A percentile compares a stretch with the other conserved stretches of the same genome.
Evolutionary conservation across 2,329 filamentous ascomycete species (phyloP).

Genomic region (Curvularia eragrostidis): DNA sequence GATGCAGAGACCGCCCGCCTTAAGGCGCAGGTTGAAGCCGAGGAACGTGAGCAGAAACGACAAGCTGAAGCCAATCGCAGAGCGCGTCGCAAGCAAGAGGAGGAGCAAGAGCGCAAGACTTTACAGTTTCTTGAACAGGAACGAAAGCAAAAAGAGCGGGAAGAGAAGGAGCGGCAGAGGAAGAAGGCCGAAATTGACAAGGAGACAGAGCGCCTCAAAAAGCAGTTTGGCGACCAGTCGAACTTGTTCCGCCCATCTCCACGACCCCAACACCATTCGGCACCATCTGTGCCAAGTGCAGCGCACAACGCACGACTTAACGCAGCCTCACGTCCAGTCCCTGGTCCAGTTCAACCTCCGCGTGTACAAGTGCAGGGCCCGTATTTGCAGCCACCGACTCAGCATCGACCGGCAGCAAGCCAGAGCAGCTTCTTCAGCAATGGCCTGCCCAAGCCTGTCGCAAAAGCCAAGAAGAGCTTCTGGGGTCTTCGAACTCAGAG

Average conservation of each 20-base stretch:
- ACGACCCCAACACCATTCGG: slow-evolving; percentile 34
- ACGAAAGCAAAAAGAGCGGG: slow-evolving; percentile 67
- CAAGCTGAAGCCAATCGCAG: slow-evolving; percentile 53
- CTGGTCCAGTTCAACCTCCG: slow-evolving; percentile 27
- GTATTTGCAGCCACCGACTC: slow-evolving; percentile 38
- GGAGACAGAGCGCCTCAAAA: slow-evolving; percentile 77
- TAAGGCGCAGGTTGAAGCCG: slow-evolving; percentile 53
- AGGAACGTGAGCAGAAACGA: slow-evolving; percentile 57
- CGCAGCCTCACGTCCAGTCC: slow-evolving; percentile 18
- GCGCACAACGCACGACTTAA: slow-evolving; percentile 21
- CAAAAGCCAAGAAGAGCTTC: slow-evolving; percentile 49
- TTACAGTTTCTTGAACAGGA: slow-evolving; percentile 45
- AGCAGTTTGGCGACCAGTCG: slow-evolving; percentile 65
- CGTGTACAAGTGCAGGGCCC: slow-evolving; percentile 30
- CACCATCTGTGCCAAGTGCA: slow-evolving; percentile 26
- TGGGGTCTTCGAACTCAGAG: slow-evolving; percentile 46
- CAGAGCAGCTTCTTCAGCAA: slow-evolving; percentile 48
- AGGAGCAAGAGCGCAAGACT: slow-evolving; percentile 57
- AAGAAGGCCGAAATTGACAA: slow-evolving; percentile 65
- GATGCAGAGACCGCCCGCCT: slow-evolving; percentile 59
- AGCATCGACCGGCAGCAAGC: slow-evolving; percentile 38
- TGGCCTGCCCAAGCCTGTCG: slow-evolving; percentile 34
- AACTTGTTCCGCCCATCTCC: slow-evolving; percentile 32
- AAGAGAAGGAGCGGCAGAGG: slow-evolving; percentile 66
- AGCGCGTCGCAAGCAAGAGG: slow-evolving; percentile 65